These are phyloP conservation scores for Solanum chmielewskii DNA, from an alignment of 257 asterid genomes.

Conservation along the genomic window DNA sequence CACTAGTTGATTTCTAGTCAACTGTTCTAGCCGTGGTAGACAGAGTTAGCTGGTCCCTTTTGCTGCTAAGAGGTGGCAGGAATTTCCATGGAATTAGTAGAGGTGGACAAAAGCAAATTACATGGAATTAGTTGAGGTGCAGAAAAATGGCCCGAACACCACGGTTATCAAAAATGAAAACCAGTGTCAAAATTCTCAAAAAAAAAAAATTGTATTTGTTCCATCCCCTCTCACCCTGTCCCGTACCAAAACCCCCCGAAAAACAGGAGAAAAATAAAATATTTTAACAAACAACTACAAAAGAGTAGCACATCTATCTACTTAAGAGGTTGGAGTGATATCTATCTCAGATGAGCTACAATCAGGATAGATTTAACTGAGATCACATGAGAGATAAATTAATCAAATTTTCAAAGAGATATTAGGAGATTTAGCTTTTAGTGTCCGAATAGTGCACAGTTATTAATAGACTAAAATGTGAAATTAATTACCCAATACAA, in stretches of 20 bases:
- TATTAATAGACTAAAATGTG: background rate
- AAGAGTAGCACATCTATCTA: background rate
- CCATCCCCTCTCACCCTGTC: background rate
- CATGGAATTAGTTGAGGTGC: too few relatives aligned
- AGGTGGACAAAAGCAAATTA: too few relatives aligned
- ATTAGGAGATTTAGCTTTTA: background rate
- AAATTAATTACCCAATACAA: slow-evolving; percentile 65
- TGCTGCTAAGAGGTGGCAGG: too few relatives aligned
- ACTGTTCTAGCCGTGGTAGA: too few relatives aligned
- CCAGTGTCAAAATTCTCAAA: too few relatives aligned
- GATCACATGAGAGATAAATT: too few relatives aligned
- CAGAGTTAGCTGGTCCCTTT: too few relatives aligned
- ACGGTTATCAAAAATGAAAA: too few relatives aligned
- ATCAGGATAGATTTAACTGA: too few relatives aligned
- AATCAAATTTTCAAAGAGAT: background rate
- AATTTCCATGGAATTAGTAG: too few relatives aligned
- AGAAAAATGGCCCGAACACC: too few relatives aligned
- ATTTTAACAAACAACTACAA: background rate
- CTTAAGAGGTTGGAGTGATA: background rate
- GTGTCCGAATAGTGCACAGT: background rate
- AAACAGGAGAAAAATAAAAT: background rate
- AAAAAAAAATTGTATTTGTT: background rate
- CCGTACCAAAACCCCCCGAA: background rate
- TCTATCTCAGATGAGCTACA: background rate
- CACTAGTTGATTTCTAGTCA: too few relatives aligned